Conservation (phyloP, 2,329 filamentous ascomycete species). For the Zalaria obscura region DNA sequence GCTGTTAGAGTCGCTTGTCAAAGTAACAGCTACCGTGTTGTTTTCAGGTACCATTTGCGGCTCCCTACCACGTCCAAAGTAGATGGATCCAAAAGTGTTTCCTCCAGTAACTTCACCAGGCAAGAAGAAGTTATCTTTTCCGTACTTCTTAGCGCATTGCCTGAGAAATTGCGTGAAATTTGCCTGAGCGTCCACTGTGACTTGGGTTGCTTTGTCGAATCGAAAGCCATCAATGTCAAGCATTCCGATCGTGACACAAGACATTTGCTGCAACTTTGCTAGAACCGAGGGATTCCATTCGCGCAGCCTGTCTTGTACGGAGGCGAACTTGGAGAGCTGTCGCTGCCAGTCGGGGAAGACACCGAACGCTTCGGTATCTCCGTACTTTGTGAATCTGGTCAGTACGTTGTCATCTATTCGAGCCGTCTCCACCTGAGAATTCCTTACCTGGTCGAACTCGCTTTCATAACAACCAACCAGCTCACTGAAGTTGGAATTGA, state of each 20-base stretch:
- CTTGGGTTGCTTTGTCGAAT: slow-evolving; percentile 52
- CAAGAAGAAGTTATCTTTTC: slow-evolving; percentile 51
- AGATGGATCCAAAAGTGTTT: slow-evolving; percentile 45
- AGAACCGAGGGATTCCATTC: slow-evolving; percentile 48
- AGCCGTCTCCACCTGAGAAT: too few species aligned
- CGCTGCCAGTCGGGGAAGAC: slow-evolving; percentile 49
- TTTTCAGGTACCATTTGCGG: slow-evolving; percentile 37
- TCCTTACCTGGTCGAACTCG: slow-evolving; percentile 37
- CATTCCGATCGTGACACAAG: slow-evolving; percentile 46
- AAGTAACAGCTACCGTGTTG: slow-evolving; percentile 30
- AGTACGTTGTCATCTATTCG: too few species aligned
- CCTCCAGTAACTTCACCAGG: slow-evolving; percentile 50
- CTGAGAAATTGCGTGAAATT: slow-evolving; percentile 44
- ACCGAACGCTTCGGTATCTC: slow-evolving; percentile 49
- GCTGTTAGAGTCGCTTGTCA: slow-evolving; percentile 25
- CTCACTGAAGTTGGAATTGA: slow-evolving; percentile 14
- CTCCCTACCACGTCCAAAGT: slow-evolving; percentile 47
- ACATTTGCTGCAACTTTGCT: slow-evolving; percentile 44
- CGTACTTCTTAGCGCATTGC: slow-evolving; percentile 39
- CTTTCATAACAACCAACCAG: slow-evolving; percentile 29
- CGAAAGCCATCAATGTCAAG: slow-evolving; percentile 55
- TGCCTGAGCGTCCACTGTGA: slow-evolving; percentile 46
- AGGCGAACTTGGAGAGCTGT: slow-evolving; percentile 51
- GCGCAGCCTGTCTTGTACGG: slow-evolving; percentile 51
- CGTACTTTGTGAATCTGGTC: slow-evolving; percentile 23